Conservation (phyloP, 2,329 filamentous ascomycete genomes). For the Fusarium drepaniforme region DNA sequence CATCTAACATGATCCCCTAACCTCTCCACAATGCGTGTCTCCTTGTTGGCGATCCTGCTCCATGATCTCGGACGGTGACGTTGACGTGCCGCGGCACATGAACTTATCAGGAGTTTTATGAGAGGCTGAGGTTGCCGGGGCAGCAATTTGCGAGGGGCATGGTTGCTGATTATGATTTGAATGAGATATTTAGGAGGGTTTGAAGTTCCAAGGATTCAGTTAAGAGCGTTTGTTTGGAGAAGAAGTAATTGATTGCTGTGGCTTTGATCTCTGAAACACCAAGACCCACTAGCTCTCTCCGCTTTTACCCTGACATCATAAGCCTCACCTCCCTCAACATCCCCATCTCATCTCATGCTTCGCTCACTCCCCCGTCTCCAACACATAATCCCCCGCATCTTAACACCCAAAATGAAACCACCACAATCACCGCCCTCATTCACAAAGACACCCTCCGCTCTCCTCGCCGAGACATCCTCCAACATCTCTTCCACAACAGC, state of each 20-base stretch:
- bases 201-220: conserved; percentile 39
- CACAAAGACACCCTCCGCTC: conserved; percentile 14
- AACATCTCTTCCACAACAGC: conserved; percentile 32
- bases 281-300: conserved; percentile 21
- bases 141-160: conserved; percentile 50
- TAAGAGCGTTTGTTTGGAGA: neutral
- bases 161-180: conserved; percentile 51
- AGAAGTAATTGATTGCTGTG: neutral
- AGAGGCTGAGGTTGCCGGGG: conserved; percentile 51
- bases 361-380: neutral
- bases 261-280: conserved; percentile 1
- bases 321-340: conserved; percentile 5
- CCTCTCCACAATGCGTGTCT: no score
- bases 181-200: conserved; percentile 54
- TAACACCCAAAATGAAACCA: conserved; percentile 24
- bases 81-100: conserved; percentile 56
- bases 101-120: conserved; percentile 59
- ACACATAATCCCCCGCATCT: no score
- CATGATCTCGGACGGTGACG: conserved; percentile 48
- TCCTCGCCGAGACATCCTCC: conserved; percentile 50
- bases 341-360: neutral
- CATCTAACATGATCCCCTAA: no score
- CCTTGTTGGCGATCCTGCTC: no score
- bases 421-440: conserved; percentile 41
- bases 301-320: neutral